Percentiles rank a stretch among this genome's conserved stretches.
Conservation (phyloP, 1,139 yeast species). For the Saccharomyces hybrid region DNA sequence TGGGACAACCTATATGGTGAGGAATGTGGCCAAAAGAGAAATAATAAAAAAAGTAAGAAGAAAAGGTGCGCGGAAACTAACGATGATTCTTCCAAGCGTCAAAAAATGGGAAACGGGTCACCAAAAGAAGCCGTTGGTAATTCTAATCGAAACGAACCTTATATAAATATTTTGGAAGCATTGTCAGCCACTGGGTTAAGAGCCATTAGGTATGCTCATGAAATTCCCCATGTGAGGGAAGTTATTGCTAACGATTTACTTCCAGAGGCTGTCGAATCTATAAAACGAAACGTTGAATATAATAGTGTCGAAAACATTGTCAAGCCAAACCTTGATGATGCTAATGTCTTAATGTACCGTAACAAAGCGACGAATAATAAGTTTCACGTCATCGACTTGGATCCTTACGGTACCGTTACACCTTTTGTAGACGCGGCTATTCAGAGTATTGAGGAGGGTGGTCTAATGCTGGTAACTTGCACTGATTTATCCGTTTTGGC, state of each 20-base stretch:
- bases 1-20: slow-evolving; percentile 56
- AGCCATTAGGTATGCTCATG: slow-evolving; percentile 88
- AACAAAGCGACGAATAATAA: slow-evolving; percentile 37
- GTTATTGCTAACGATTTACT: slow-evolving; percentile 87
- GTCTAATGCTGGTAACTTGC: slow-evolving; percentile 81
- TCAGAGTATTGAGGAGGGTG: slow-evolving; percentile 73
- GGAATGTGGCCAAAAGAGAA: slow-evolving; percentile 32
- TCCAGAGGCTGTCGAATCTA: slow-evolving; percentile 79
- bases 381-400: slow-evolving; percentile 85
- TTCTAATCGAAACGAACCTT: slow-evolving; percentile 31
- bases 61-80: slow-evolving; percentile 11
- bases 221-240: slow-evolving; percentile 62
- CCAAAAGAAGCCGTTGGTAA: slow-evolving; percentile 8
- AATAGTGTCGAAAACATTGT: slow-evolving; percentile 54
- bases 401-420: slow-evolving; percentile 96
- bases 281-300: slow-evolving; percentile 59
- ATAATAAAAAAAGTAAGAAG: slow-evolving; percentile 27
- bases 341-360: slow-evolving; percentile 69
- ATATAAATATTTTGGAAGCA: slow-evolving; percentile 73
- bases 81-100: slow-evolving; percentile 22
- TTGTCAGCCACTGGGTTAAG: slow-evolving; percentile 92
- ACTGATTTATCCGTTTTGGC: slow-evolving; percentile 95
- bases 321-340: slow-evolving; percentile 73
- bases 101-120: slow-evolving; percentile 17
- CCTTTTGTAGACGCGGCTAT: slow-evolving; percentile 91